These are phyloP conservation scores for Remersonia thermophila DNA, from an alignment of 2,329 filamentous ascomycete genomes.

Conservation along the genomic window DNA sequence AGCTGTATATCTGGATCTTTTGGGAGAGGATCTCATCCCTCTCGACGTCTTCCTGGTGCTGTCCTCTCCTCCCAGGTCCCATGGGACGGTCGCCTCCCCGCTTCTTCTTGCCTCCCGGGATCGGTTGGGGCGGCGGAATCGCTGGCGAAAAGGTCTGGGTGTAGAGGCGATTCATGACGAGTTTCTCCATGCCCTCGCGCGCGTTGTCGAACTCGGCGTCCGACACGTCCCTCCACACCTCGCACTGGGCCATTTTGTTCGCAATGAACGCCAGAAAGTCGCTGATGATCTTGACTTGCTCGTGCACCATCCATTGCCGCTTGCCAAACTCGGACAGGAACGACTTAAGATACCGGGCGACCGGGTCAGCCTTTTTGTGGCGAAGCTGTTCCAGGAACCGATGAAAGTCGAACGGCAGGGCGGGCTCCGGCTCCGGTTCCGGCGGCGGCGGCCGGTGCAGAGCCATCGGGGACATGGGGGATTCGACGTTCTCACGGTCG, in stretches of 20 bases:
- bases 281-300: slow-evolving; percentile 96
- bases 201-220: slow-evolving; percentile 98
- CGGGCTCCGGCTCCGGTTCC: slow-evolving; percentile 65
- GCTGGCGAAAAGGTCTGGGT: slow-evolving; percentile 92
- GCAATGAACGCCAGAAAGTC: slow-evolving; percentile 95
- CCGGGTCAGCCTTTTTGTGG: slow-evolving; percentile 94
- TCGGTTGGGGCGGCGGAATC: slow-evolving; percentile 68
- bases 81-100: slow-evolving; percentile 56
- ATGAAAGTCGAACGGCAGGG: slow-evolving; percentile 92
- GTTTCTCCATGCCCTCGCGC: slow-evolving; percentile 96
- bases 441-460: slow-evolving; percentile 56
- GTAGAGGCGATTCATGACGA: slow-evolving; percentile 97
- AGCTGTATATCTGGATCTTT: slow-evolving; percentile 93
- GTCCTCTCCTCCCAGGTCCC: slow-evolving; percentile 76
- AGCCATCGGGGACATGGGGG: slow-evolving; percentile 34
- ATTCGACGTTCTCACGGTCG: slow-evolving; percentile 22
- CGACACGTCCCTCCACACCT: slow-evolving; percentile 91
- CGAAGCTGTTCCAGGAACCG: slow-evolving; percentile 90
- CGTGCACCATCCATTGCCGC: slow-evolving; percentile 98
- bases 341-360: slow-evolving; percentile 88
- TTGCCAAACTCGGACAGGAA: slow-evolving; percentile 93
- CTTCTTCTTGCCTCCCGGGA: slow-evolving; percentile 55
- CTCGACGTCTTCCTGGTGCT: slow-evolving; percentile 97
- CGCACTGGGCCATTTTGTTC: slow-evolving; percentile 95
- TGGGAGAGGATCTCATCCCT: slow-evolving; percentile 90